Conservation (phyloP, 306 rosid genomes). For the Ammopiptanthus mongolicus region DNA sequence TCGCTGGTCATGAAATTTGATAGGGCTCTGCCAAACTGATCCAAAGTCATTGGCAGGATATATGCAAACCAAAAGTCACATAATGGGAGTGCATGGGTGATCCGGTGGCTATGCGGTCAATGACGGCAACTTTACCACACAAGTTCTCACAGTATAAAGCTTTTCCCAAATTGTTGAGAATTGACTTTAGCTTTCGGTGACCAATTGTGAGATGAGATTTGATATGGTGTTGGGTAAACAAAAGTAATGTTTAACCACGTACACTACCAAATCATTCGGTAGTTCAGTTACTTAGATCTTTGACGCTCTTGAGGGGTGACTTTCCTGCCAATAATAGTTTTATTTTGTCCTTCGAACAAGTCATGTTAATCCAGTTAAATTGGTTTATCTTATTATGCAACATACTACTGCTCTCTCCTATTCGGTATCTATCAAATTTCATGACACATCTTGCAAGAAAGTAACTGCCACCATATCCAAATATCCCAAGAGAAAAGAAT, state of each 20-base stretch:
- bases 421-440: neutral
- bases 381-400: neutral
- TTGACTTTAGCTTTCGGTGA: neutral
- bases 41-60: too few species aligned
- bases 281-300: neutral
- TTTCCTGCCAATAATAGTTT: neutral
- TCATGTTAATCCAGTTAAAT: neutral
- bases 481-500: neutral
- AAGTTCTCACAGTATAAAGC: neutral
- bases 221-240: neutral
- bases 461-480: slow-evolving; percentile 1
- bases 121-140: neutral
- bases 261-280: neutral
- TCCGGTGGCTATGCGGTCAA: too few species aligned
- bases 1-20: neutral
- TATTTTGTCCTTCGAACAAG: slow-evolving; percentile 14
- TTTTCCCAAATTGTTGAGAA: neutral
- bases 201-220: neutral
- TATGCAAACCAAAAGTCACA: too few species aligned
- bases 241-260: neutral
- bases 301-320: neutral
- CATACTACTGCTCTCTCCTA: neutral
- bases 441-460: neutral
- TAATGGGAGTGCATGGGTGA: too few species aligned
- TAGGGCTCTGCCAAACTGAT: too few species aligned